These are phyloP conservation scores for Massarina eburnea DNA, from an alignment of 2,329 filamentous ascomycete species.

Conservation along the genomic window DNA sequence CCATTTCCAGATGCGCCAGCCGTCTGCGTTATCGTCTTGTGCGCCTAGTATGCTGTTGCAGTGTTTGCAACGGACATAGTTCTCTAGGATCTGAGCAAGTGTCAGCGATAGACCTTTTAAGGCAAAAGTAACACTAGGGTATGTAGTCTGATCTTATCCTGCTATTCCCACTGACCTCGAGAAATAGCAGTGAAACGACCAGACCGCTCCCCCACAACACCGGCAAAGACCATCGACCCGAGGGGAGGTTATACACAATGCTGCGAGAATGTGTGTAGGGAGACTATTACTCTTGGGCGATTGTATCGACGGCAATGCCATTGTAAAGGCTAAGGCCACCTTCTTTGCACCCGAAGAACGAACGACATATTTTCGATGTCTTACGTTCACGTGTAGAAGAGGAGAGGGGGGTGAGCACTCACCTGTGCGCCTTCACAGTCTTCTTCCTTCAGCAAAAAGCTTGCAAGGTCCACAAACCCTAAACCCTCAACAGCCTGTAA, in stretches of 20 bases:
- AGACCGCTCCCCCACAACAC: conserved; percentile 30
- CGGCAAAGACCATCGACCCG: conserved; percentile 31
- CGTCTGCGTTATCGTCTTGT: conserved; percentile 47
- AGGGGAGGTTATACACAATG: conserved; percentile 29
- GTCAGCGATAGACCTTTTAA: neutral
- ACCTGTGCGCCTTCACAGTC: conserved; percentile 62
- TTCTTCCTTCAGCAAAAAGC: conserved; percentile 67
- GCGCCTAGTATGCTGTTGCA: conserved; percentile 42
- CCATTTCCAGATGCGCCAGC: conserved; percentile 56
- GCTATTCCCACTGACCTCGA: conserved; percentile 35
- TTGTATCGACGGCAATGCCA: conserved; percentile 62
- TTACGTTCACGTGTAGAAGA: neutral
- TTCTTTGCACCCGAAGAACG: conserved; percentile 55
- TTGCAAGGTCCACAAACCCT: conserved; percentile 79
- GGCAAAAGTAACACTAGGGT: neutral
- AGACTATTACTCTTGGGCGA: conserved; percentile 54
- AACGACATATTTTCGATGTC: neutral
- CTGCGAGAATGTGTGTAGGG: conserved; percentile 23
- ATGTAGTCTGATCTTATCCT: conserved; percentile 40
- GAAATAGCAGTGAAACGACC: conserved; percentile 37
- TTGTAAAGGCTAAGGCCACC: conserved; percentile 49
- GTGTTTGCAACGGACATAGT: conserved; percentile 40
- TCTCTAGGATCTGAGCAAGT: conserved; percentile 5
- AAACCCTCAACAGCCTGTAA: conserved; percentile 67
- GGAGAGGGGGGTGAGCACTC: conserved; percentile 26